These are phyloP conservation scores for Neofusicoccum kwambonambiense DNA, from an alignment of 2,329 filamentous ascomycete genomes.

Conservation along the genomic window DNA sequence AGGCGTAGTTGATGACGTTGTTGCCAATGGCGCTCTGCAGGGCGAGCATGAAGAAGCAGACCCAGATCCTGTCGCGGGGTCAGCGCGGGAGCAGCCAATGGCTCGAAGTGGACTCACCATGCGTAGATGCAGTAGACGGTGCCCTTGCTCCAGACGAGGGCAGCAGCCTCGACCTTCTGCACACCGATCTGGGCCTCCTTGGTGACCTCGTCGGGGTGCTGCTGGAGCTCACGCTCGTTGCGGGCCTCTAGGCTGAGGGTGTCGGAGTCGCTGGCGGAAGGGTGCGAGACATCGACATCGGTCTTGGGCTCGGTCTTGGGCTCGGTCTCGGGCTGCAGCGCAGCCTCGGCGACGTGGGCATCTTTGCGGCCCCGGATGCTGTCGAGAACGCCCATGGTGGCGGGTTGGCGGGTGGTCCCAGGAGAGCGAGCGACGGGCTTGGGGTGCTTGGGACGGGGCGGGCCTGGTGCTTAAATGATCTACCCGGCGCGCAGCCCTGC, in stretches of 20 bases:
- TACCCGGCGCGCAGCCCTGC: not conserved
- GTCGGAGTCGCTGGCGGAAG: slow-evolving; percentile 23
- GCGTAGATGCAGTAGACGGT: slow-evolving; percentile 39
- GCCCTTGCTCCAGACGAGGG: slow-evolving; percentile 39
- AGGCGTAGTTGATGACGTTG: slow-evolving; percentile 41
- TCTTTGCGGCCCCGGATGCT: slow-evolving; percentile 9
- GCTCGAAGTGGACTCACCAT: slow-evolving; percentile 30
- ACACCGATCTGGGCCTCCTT: slow-evolving; percentile 37
- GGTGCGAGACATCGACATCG: slow-evolving; percentile 6
- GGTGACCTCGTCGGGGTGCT: slow-evolving; percentile 29
- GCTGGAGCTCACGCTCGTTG: slow-evolving; percentile 31
- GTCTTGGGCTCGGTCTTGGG: not conserved
- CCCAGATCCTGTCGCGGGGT: slow-evolving; percentile 40
- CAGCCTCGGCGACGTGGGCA: not conserved
- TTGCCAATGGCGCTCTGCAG: slow-evolving; percentile 44
- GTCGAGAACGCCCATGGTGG: slow-evolving; percentile 12
- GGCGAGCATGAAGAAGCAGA: slow-evolving; percentile 52
- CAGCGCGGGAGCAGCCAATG: not conserved
- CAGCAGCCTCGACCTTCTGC: slow-evolving; percentile 41
- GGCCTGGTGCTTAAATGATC: not conserved
- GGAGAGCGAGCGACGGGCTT: not conserved
- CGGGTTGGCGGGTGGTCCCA: not conserved
- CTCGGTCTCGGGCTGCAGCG: slow-evolving; percentile 4
- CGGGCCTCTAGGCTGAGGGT: slow-evolving; percentile 29
- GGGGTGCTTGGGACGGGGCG: not conserved